These are phyloP conservation scores for Brassica rapa DNA, from an alignment of 345 rosid species.

Conservation along the genomic window DNA sequence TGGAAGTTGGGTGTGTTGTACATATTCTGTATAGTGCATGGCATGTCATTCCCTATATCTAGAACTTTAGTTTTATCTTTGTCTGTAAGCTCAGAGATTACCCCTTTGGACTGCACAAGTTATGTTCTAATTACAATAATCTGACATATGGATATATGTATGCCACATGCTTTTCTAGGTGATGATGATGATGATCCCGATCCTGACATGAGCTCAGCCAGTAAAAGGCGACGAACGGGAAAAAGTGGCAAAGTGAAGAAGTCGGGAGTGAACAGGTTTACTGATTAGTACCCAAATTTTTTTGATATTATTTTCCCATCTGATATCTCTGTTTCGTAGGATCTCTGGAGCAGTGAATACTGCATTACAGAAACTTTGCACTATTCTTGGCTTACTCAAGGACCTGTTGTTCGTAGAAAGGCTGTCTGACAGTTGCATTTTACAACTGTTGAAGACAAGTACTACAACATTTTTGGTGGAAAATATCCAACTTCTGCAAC, in stretches of 20 bases:
- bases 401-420: conserved; percentile 86
- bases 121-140: conserved; percentile 11
- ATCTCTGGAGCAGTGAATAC: conserved; percentile 79
- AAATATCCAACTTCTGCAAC: conserved; percentile 93
- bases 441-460: conserved; percentile 88
- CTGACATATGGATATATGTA: conserved; percentile 30
- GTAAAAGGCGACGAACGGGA: conserved; percentile 69
- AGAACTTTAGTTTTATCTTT: not conserved
- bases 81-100: conserved; percentile 11
- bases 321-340: conserved; percentile 54
- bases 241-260: conserved; percentile 80
- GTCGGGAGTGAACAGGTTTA: conserved; percentile 72
- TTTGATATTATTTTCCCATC: conserved; percentile 7
- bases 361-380: conserved; percentile 87
- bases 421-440: conserved; percentile 94
- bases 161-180: conserved; percentile 49
- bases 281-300: conserved; percentile 36
- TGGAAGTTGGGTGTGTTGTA: conserved; percentile 14
- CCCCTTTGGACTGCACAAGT: conserved; percentile 11
- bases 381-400: conserved; percentile 85
- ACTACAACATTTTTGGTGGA: conserved; percentile 90
- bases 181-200: conserved; percentile 88
- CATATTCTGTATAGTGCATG: conserved; percentile 9
- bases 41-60: conserved; percentile 8
- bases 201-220: conserved; percentile 68